Base-by-base conservation (phyloP, 2,329 filamentous ascomycete species). In the Ceratocystis albifundus region DNA sequence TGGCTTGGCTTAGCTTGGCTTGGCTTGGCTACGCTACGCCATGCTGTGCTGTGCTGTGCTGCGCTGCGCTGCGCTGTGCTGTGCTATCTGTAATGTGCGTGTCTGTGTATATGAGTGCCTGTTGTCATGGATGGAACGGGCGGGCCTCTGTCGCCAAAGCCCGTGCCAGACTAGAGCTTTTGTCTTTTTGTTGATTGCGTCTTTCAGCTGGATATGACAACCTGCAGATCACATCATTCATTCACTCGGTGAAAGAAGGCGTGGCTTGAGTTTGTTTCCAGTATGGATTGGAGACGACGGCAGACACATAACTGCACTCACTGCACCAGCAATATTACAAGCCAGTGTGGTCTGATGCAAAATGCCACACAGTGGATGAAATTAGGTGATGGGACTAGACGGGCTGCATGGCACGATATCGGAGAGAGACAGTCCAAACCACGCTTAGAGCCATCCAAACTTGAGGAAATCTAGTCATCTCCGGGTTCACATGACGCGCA, bases 141-240 rank as follows among this genome's bases (percentile, higher is more conserved):
- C 7, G 30, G 30, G 30, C 6, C 30, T 32, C 30, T 32, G 30
- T 32, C 30, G 50, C 22, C 53, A 28, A 30, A 30, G 53, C 53
- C 28, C 53, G 53, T 32, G 53, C 53, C 53, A 5, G 17, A 22
- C 46, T 50, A 22, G 22, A 50, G 46, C 4, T 50, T 50, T 50
- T 50, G 8, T 10, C 12, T 4, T 50, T 50, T 50, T 50, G 8
- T 10, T 36, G 36, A 36, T 36, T 12, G 36, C 10, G 17, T 50
- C 17, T 50, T 59, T 59, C 53, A 59, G 53, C 53, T 59, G 28
- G 53, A 25, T 30, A 59, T 59, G 28, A 32, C 53, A 32, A 59
- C 15, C 15, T 59, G 53, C 53, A 59, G 53, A 59, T 36, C 53
- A 59, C 28, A 59, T 36, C 53, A 30, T 59, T 36, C 10, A 36